Evolutionary conservation across 371 early-diverging fungal species (phyloP).

Genomic region (Enterospora canceri): DNA sequence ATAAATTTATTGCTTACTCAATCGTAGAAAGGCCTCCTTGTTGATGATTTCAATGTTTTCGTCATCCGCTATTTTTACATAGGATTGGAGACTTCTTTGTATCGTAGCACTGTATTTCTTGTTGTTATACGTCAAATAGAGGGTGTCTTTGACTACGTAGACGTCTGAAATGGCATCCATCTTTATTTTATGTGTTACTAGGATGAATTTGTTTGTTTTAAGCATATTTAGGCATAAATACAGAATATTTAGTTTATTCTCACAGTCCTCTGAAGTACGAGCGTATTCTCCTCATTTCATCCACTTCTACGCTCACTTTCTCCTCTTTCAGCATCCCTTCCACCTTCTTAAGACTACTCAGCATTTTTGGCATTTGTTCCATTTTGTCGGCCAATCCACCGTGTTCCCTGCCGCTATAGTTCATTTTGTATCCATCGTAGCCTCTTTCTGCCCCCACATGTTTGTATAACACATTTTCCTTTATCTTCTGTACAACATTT

Average conservation of each 20-base stretch:
- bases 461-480: background rate
- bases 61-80: background rate
- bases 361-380: background rate
- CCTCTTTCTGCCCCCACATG: background rate
- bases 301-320: background rate
- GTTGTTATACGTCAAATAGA: background rate
- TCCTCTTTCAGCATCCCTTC: background rate
- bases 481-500: conserved; percentile 1
- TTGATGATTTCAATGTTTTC: background rate
- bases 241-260: background rate
- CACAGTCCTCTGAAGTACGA: background rate
- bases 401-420: background rate
- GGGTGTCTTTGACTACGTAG: background rate
- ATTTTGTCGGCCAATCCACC: background rate
- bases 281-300: background rate
- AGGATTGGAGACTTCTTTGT: background rate
- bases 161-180: background rate
- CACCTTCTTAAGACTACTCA: background rate
- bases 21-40: background rate
- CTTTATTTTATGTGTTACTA: background rate
- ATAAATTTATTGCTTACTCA: background rate
- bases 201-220: background rate
- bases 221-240: background rate
- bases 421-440: background rate
- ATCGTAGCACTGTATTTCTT: background rate